These are phyloP conservation scores for Sporopachydermia cereana DNA, from an alignment of 1,139 yeast species.

Conservation along the genomic window DNA sequence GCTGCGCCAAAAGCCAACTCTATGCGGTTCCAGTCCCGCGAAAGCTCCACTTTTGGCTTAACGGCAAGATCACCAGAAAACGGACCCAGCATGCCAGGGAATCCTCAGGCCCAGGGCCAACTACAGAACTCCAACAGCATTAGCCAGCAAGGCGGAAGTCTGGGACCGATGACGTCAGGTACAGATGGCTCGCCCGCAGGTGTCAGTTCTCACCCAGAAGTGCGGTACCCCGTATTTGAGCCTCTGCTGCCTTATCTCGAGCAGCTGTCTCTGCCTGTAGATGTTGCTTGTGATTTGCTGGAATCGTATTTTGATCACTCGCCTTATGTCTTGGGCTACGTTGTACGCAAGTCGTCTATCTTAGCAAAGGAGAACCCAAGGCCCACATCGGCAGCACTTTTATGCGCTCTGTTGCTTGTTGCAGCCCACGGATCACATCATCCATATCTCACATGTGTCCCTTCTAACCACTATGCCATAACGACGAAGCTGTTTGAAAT, in stretches of 20 bases:
- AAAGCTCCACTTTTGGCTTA: neutral
- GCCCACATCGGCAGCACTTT: constrained; percentile 22
- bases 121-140: neutral
- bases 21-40: neutral
- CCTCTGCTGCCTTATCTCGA: constrained; percentile 17
- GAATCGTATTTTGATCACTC: constrained; percentile 26
- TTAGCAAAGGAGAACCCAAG: constrained; percentile 18
- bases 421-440: constrained; percentile 29
- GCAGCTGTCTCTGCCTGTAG: constrained; percentile 19
- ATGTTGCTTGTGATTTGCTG: constrained; percentile 26
- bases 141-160: neutral
- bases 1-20: constrained; percentile 2
- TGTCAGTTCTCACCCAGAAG: neutral
- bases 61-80: neutral
- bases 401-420: constrained; percentile 25
- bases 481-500: constrained; percentile 20
- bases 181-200: neutral
- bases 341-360: constrained; percentile 17
- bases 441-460: constrained; percentile 23
- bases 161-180: neutral
- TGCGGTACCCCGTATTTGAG: constrained; percentile 19
- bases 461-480: constrained; percentile 19
- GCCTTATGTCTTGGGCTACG: constrained; percentile 21
- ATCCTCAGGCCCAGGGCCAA: neutral
- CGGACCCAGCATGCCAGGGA: neutral